phyloP scores from a whole-genome alignment of 169 alveolate species.

The Plasmodium gonderi region DNA sequence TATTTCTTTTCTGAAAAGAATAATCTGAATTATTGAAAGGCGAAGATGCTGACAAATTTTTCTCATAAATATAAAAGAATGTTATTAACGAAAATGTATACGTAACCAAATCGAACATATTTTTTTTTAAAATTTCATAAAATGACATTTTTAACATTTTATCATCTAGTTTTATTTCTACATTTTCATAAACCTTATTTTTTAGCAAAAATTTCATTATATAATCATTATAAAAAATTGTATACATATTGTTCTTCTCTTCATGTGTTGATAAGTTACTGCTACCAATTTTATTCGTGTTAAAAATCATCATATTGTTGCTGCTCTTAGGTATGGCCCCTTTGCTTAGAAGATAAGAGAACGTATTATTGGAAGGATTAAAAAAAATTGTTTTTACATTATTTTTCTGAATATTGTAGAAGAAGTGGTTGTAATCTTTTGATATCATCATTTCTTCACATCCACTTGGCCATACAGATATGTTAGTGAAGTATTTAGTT shows the following conservation, averaged over 20 bases:
- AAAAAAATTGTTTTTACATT: conserved; percentile 39
- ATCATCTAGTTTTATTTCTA: conserved; percentile 33
- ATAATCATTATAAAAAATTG: conserved; percentile 50
- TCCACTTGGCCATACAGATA: not conserved
- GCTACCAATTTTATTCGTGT: not conserved
- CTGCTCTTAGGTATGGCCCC: not conserved
- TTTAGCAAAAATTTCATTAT: conserved; percentile 56
- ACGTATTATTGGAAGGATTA: conserved; percentile 43
- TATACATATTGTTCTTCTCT: not conserved
- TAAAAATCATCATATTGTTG: not conserved
- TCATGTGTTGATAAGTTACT: not conserved
- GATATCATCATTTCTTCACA: not conserved
- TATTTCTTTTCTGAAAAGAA: not conserved
- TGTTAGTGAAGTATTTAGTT: not conserved
- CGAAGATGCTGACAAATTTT: not conserved
- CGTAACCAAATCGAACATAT: conserved; percentile 23
- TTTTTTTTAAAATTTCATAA: conserved; percentile 5
- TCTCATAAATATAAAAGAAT: conserved; percentile 29
- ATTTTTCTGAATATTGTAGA: conserved; percentile 40
- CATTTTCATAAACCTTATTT: conserved; percentile 56
- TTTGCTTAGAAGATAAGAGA: conserved; percentile 11
- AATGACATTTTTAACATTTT: conserved; percentile 2
- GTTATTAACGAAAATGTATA: conserved; percentile 21
- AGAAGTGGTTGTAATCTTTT: conserved; percentile 54
- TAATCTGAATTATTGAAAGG: not conserved